Conservation (phyloP, 345 rosid species). For the Pistacia vera region DNA sequence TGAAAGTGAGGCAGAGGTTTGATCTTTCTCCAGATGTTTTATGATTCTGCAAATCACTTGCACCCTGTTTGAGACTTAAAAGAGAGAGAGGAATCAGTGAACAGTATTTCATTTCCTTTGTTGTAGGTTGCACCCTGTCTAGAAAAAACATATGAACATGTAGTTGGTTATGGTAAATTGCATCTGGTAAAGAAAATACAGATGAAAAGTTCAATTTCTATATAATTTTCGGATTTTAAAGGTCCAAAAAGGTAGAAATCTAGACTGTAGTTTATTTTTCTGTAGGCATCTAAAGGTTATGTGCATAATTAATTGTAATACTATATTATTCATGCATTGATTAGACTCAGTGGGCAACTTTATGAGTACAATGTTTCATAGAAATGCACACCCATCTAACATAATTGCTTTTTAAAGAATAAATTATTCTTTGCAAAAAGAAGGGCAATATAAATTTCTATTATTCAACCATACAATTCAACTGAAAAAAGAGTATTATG, state of each 20-base stretch:
- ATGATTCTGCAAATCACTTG: background rate
- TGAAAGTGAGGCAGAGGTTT: constrained; percentile 96
- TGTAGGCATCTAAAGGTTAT: too few relatives aligned
- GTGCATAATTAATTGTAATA: background rate
- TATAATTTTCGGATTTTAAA: background rate
- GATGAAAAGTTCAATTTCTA: background rate
- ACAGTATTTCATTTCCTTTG: background rate
- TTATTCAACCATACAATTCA: background rate
- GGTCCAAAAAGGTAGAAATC: background rate
- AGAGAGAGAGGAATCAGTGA: background rate
- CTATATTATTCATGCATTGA: background rate
- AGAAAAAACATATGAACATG: too few relatives aligned
- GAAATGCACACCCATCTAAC: background rate
- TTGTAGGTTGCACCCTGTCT: background rate
- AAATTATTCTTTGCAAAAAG: too few relatives aligned
- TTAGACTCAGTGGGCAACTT: background rate
- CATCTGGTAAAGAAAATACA: background rate
- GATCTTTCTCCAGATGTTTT: constrained; percentile 27
- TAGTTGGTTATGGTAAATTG: background rate
- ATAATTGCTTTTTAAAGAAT: background rate
- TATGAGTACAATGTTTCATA: background rate
- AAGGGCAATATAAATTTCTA: background rate
- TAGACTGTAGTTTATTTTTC: background rate
- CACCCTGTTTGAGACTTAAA: background rate
- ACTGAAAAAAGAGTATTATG: background rate